These are phyloP conservation scores for Flaveria brownii DNA, from an alignment of 129 eudicot species.

Conservation along the genomic window DNA sequence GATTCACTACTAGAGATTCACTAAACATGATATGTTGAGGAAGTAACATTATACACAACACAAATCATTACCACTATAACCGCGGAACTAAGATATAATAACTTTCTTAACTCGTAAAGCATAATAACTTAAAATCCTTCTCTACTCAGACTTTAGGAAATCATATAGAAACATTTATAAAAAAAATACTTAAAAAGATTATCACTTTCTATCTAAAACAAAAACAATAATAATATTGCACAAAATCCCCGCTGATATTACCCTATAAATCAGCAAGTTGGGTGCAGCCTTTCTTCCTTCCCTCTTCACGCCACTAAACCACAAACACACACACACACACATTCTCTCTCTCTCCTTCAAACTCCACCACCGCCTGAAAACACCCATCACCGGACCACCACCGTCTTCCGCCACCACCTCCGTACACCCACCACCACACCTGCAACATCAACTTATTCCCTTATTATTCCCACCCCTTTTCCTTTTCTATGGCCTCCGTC, in stretches of 20 bases:
- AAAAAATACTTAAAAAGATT: too few relatives aligned
- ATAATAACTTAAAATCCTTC: too few relatives aligned
- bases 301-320: constrained; percentile 31
- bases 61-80: too few relatives aligned
- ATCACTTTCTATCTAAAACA: too few relatives aligned
- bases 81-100: too few relatives aligned
- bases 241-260: constrained; percentile 16
- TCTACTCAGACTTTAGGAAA: too few relatives aligned
- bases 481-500: not conserved
- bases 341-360: not conserved
- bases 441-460: constrained; percentile 15
- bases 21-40: too few relatives aligned
- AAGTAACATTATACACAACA: too few relatives aligned
- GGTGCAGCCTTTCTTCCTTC: constrained; percentile 36
- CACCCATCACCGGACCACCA: constrained; percentile 2
- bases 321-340: not conserved
- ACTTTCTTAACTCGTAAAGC: too few relatives aligned
- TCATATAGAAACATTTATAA: too few relatives aligned
- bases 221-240: not conserved
- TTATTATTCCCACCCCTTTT: constrained; percentile 6
- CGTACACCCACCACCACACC: too few relatives aligned
- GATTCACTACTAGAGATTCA: too few relatives aligned
- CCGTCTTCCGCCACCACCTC: not conserved
- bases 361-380: not conserved
- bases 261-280: constrained; percentile 59